These are phyloP conservation scores for Penicillium maclennaniae DNA, from an alignment of 495 filamentous ascomycete genomes.

Conservation along the genomic window DNA sequence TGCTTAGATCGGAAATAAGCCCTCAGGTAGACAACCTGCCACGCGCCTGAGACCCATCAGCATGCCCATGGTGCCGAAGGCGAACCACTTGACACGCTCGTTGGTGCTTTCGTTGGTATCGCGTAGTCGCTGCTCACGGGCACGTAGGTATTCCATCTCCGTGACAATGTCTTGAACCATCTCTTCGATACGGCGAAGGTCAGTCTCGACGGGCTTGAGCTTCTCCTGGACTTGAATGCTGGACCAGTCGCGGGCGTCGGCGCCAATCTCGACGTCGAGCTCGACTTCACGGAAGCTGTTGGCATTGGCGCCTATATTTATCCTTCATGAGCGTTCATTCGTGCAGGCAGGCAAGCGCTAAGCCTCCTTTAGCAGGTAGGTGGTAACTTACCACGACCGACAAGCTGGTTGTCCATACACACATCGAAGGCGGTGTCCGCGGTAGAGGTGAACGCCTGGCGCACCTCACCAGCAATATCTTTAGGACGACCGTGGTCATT, in stretches of 20 bases:
- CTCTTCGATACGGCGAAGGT: constrained; percentile 89
- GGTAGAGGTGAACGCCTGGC: constrained; percentile 93
- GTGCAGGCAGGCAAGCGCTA: no score
- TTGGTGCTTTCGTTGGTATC: constrained; percentile 99
- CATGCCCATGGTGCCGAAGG: constrained; percentile 90
- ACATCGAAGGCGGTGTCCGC: constrained; percentile 94
- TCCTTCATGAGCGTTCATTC: not conserved
- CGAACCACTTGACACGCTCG: constrained; percentile 98
- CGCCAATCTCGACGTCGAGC: constrained; percentile 97
- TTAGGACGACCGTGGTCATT: constrained; percentile 92
- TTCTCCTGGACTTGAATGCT: constrained; percentile 96
- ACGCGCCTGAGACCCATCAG: constrained; percentile 83
- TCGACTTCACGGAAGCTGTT: constrained; percentile 77
- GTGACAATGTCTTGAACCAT: constrained; percentile 73
- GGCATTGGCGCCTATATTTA: constrained; percentile 29
- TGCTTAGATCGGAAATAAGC: constrained; percentile 98
- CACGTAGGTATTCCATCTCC: constrained; percentile 90
- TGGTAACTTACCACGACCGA: constrained; percentile 53
- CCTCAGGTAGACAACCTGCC: constrained; percentile 96
- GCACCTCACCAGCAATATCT: constrained; percentile 86
- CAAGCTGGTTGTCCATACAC: constrained; percentile 86
- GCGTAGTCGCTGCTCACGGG: constrained; percentile 87
- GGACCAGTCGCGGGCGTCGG: constrained; percentile 97
- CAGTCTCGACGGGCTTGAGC: constrained; percentile 94
- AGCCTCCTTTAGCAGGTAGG: not conserved